Percentiles rank a stretch among this genome's conserved stretches.
Conservation (phyloP, 805 yeast genomes). For the Kluyveromyces wickerhamii region DNA sequence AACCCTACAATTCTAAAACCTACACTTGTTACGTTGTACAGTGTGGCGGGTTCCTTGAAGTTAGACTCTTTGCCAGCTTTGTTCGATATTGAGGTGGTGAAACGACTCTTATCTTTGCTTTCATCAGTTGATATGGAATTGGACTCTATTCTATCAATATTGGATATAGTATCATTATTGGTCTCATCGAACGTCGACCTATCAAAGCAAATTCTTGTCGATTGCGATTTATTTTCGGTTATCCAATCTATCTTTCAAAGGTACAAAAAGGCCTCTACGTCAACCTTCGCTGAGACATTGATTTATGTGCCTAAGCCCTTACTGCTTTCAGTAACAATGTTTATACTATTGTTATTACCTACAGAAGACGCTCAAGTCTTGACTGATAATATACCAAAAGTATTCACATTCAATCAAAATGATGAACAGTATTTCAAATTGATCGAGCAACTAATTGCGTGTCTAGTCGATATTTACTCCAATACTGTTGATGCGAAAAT, state of each 20-base stretch:
- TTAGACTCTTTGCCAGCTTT: slow-evolving; percentile 14
- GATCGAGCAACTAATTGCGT: slow-evolving; percentile 40
- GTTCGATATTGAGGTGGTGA: slow-evolving; percentile 27
- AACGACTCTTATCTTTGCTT: slow-evolving; percentile 25
- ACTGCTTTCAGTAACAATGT: slow-evolving; percentile 43
- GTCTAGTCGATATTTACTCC: slow-evolving; percentile 56
- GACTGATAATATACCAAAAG: slow-evolving; percentile 22
- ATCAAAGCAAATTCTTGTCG: slow-evolving; percentile 39
- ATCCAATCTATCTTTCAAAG: slow-evolving; percentile 44
- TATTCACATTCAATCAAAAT: slow-evolving; percentile 19
- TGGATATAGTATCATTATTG: slow-evolving; percentile 37
- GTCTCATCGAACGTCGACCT: slow-evolving; percentile 37
- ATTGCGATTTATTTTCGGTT: slow-evolving; percentile 40
- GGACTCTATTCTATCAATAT: slow-evolving; percentile 27
- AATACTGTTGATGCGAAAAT: slow-evolving; percentile 64
- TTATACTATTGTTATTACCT: slow-evolving; percentile 56
- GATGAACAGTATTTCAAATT: slow-evolving; percentile 29
- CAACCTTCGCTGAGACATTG: slow-evolving; percentile 55
- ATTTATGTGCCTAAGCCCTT: slow-evolving; percentile 70
- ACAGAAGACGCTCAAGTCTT: slow-evolving; percentile 22
- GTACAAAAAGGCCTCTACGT: slow-evolving; percentile 34
- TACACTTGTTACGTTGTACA: slow-evolving; percentile 20
- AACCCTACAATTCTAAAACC: slow-evolving; percentile 35
- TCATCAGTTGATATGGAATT: slow-evolving; percentile 25
- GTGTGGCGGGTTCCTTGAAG: slow-evolving; percentile 20